Percentiles rank a stretch among this genome's conserved stretches.
Conservation (phyloP, 2,329 filamentous ascomycete genomes). For the Colletotrichum sojae region DNA sequence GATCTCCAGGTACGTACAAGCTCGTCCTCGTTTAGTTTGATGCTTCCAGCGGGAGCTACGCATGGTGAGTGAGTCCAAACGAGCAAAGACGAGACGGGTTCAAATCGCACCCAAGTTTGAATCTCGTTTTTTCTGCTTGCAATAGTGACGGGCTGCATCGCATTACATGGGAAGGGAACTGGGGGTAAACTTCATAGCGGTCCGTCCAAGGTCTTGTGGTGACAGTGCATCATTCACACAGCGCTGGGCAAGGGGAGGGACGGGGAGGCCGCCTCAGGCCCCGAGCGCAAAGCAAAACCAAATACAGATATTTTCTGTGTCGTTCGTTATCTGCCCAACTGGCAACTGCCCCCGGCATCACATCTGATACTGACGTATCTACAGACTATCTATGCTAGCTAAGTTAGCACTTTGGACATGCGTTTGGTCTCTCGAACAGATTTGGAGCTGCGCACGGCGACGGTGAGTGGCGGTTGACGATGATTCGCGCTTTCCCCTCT, state of each 20-base stretch:
- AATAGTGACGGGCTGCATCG: background rate
- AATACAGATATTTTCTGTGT: background rate
- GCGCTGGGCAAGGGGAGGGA: background rate
- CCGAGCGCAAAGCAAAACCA: conserved; percentile 14
- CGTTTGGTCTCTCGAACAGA: too few species aligned
- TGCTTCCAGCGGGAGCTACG: too few species aligned
- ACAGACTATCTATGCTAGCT: too few species aligned
- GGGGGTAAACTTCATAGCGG: background rate
- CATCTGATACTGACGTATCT: background rate
- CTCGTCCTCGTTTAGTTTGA: background rate
- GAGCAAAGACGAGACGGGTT: background rate
- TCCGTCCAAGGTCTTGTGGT: background rate
- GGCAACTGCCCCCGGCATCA: background rate
- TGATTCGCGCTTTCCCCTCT: too few species aligned
- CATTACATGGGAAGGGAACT: conserved; percentile 1
- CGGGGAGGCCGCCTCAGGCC: background rate
- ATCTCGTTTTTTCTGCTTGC: background rate
- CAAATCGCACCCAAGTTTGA: background rate
- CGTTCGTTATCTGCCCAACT: background rate
- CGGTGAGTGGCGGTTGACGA: too few species aligned
- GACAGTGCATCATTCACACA: conserved; percentile 3
- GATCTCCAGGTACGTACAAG: background rate
- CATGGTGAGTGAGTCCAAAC: too few species aligned
- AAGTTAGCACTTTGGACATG: too few species aligned
- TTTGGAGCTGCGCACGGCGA: too few species aligned